phyloP scores from a whole-genome alignment of 2,329 filamentous ascomycete species.

The Emergomyces africanus region DNA sequence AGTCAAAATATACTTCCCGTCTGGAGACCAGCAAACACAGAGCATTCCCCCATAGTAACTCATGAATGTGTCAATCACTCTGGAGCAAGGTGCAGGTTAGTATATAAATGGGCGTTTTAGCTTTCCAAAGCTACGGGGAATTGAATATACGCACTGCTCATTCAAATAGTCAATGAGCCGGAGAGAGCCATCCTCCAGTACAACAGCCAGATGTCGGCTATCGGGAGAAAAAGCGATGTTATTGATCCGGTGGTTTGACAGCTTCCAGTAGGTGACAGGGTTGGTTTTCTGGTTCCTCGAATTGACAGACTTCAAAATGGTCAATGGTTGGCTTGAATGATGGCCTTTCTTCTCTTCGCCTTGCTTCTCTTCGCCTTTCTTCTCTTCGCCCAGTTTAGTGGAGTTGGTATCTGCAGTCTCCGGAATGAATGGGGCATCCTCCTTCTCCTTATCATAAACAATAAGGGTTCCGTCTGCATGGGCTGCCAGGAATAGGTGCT shows the following conservation, averaged over 20 bases:
- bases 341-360: conserved; percentile 17
- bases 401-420: conserved; percentile 42
- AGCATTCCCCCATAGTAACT: conserved; percentile 90
- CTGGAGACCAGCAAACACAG: conserved; percentile 94
- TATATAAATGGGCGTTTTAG: neutral
- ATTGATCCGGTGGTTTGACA: conserved; percentile 83
- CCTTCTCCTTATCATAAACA: conserved; percentile 96
- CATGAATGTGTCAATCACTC: conserved; percentile 72
- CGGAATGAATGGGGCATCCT: conserved; percentile 65
- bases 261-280: conserved; percentile 81
- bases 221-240: conserved; percentile 89
- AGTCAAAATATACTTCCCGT: conserved; percentile 89
- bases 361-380: too few relatives aligned
- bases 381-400: conserved; percentile 24
- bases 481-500: conserved; percentile 81
- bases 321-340: conserved; percentile 36
- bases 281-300: conserved; percentile 91
- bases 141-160: conserved; percentile 55
- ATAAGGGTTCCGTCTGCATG: conserved; percentile 85
- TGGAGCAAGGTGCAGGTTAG: conserved; percentile 24
- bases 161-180: conserved; percentile 84
- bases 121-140: neutral
- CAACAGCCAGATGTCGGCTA: conserved; percentile 71
- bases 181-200: conserved; percentile 81
- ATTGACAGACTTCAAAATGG: conserved; percentile 79